Evolutionary conservation across 1,284 basidiomycete genomes (phyloP).

Genomic region (Pulveroboletus sp.): DNA sequence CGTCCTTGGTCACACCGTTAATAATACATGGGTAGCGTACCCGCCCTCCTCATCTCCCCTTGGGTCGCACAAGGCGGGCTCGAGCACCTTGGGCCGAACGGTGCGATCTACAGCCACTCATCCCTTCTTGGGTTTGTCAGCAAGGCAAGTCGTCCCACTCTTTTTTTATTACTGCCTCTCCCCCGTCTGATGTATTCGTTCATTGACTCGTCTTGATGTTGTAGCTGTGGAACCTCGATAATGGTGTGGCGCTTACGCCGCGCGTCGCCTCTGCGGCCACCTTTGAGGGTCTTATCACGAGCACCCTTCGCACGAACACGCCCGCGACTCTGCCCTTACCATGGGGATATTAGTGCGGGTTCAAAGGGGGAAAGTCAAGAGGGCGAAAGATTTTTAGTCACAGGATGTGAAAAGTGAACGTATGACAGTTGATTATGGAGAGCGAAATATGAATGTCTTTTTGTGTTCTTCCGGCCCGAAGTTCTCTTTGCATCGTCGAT

Average conservation of each 20-base stretch:
- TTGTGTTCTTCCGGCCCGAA: no score
- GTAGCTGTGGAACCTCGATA: conserved; percentile 26
- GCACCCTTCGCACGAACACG: conserved; percentile 19
- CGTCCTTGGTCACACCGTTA: no score
- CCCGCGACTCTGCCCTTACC: conserved; percentile 15
- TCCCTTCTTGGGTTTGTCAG: conserved; percentile 21
- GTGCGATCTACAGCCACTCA: conserved; percentile 4
- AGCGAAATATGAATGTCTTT: no score
- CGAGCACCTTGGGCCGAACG: conserved; percentile 8
- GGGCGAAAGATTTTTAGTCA: no score
- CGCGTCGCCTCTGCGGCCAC: conserved; percentile 21
- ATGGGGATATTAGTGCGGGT: conserved; percentile 16
- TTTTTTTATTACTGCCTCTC: not conserved
- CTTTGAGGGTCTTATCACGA: conserved; percentile 24
- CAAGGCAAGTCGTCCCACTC: conserved; percentile 12
- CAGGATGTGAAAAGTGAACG: no score
- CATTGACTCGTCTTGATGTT: not conserved
- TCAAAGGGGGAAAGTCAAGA: no score
- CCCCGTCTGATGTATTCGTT: not conserved
- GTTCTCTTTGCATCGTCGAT: no score
- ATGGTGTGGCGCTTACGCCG: conserved; percentile 22
- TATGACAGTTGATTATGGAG: no score
- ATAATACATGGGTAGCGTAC: conserved; percentile 6
- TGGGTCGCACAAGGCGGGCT: conserved; percentile 25
- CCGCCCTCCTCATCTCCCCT: conserved; percentile 22